phyloP scores from a whole-genome alignment of 176 grass and related monocot species.

The Echinochloa phyllopogon region DNA sequence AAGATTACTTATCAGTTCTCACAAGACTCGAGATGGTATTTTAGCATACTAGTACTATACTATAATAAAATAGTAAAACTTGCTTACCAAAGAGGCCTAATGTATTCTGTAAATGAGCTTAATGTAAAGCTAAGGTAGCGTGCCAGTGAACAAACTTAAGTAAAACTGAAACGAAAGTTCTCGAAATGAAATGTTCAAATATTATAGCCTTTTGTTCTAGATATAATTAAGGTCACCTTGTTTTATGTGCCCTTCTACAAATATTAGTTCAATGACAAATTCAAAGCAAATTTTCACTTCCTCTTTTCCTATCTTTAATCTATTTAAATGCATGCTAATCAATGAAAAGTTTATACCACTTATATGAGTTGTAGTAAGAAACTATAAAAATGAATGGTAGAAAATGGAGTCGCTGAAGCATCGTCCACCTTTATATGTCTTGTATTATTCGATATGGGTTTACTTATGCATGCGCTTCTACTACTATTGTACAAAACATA shows the following conservation, averaged over 20 bases:
- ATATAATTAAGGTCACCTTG: background rate
- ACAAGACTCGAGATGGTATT: too few species aligned
- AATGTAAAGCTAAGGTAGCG: background rate
- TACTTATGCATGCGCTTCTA: background rate
- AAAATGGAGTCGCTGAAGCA: background rate
- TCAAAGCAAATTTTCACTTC: too few species aligned
- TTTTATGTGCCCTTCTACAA: too few species aligned
- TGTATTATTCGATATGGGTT: background rate
- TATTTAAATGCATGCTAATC: too few species aligned
- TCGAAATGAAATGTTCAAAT: background rate
- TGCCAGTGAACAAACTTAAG: background rate
- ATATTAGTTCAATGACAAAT: too few species aligned
- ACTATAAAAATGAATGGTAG: too few species aligned
- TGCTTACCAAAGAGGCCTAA: background rate
- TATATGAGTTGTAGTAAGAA: too few species aligned
- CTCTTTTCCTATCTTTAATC: too few species aligned
- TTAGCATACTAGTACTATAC: too few species aligned
- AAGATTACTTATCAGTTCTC: too few species aligned
- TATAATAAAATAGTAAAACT: background rate
- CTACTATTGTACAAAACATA: background rate
- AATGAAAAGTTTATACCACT: too few species aligned
- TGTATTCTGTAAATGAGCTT: background rate
- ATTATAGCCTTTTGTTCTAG: background rate
- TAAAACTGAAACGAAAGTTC: background rate
- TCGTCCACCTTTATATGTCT: background rate